Conservation (phyloP, 306 rosid species). For the Gastrolobium bilobum region DNA sequence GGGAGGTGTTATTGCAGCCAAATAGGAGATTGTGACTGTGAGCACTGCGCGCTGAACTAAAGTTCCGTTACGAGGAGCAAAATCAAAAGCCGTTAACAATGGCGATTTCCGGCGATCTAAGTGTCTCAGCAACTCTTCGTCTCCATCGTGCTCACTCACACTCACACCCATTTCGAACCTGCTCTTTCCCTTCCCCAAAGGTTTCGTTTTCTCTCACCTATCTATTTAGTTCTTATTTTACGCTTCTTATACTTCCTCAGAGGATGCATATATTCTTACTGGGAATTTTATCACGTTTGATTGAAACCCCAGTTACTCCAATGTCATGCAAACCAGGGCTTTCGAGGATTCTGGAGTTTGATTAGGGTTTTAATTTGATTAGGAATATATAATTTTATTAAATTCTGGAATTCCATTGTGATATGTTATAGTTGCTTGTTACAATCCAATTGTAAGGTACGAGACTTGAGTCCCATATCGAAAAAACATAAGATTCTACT, state of each 20-base stretch:
- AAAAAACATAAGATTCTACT: too few relatives aligned
- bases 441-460: too few relatives aligned
- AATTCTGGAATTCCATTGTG: too few relatives aligned
- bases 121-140: slow-evolving; percentile 75
- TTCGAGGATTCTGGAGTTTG: slow-evolving; percentile 26
- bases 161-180: slow-evolving; percentile 55
- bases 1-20: slow-evolving; percentile 1
- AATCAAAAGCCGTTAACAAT: slow-evolving; percentile 48
- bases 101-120: slow-evolving; percentile 80
- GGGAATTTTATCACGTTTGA: too few relatives aligned
- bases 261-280: background rate
- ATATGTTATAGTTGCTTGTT: too few relatives aligned
- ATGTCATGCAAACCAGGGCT: slow-evolving; percentile 11
- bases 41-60: slow-evolving; percentile 10
- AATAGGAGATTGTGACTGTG: slow-evolving; percentile 5
- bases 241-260: slow-evolving; percentile 1
- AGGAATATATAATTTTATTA: too few relatives aligned
- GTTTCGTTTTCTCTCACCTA: slow-evolving; percentile 48
- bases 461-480: too few relatives aligned
- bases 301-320: background rate
- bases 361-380: slow-evolving; percentile 38
- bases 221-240: background rate
- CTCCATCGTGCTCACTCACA: slow-evolving; percentile 61
- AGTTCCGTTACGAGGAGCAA: slow-evolving; percentile 22
- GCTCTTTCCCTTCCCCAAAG: slow-evolving; percentile 69